Base-by-base conservation (phyloP, 495 filamentous ascomycete genomes). In the Talaromyces wortmannii region DNA sequence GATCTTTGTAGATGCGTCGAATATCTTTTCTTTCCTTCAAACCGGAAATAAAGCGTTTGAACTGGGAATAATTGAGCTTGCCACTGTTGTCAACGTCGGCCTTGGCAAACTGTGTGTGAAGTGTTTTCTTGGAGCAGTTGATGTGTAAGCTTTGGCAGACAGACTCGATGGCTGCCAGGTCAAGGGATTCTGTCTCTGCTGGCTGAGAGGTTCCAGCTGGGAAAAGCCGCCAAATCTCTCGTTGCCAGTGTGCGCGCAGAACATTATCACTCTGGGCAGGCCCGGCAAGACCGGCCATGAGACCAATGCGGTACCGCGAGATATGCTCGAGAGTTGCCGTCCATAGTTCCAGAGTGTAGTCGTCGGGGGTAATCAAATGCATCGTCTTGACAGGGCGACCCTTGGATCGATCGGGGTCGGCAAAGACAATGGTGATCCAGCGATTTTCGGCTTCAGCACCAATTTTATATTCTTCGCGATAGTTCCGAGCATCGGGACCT, bases 351-450 rank as follows among this genome's bases (percentile, higher is more conserved):
- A 95, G 88, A 12, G 80, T 77, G 52, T 80, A 74, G 49, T 85
- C 78, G 45, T 81, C 81, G 4, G 83, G 84, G 31, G 91, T 87
- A 57, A 97, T 84, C 17, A 98, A 72, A 63, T 98, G 91, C 57
- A 91, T 80, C 30, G 89, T 87, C 67, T 90, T 95, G 44, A 84
- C 76, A 0, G 83, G 72, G 44, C 84, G 79, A 42, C 78, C 79
- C 56, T 89, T 90, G 18, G 82, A 84, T 12, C 85, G 77, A 30
- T 86, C 81, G 11, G 79, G 78, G 47, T 88, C 81, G 5, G 81
- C 76, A 65, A 95, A 95, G 45, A 95, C 78, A 57, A 98, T 88
- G 30, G 94, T 94, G 60, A 97, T 89, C 84, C 91, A 96, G 17
- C 82, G 79, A 30, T 75, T 68, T 65, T 90, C 85, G 5, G 75